Evolutionary conservation across 257 asterid species (phyloP).

Genomic region (Voacanga thouarsii): DNA sequence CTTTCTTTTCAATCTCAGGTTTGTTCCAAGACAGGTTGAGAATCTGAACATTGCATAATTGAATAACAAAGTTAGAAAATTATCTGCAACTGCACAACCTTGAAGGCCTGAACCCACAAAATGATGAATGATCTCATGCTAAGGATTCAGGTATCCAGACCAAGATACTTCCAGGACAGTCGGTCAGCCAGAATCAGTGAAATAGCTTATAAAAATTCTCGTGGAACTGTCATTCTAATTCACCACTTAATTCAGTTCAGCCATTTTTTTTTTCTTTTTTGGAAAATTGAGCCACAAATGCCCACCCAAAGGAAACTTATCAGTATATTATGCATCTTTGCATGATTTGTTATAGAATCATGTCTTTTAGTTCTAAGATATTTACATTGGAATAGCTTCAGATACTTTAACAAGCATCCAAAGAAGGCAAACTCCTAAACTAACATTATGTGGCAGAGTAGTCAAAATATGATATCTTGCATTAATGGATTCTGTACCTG

Average conservation of each 20-base stretch:
- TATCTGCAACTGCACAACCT: not conserved
- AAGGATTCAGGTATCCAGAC: not conserved
- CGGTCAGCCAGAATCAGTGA: not conserved
- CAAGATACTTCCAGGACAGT: not conserved
- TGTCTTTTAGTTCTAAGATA: not conserved
- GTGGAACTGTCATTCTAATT: not conserved
- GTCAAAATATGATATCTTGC: not conserved
- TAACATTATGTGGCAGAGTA: not conserved
- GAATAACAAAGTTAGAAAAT: not conserved
- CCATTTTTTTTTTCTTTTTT: not conserved
- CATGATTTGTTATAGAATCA: not conserved
- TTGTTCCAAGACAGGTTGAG: slow-evolving; percentile 47
- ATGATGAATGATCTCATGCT: not conserved
- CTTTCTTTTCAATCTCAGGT: slow-evolving; percentile 39
- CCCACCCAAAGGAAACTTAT: not conserved
- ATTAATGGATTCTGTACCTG: slow-evolving; percentile 34
- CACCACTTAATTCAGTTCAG: not conserved
- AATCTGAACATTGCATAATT: slow-evolving; percentile 31
- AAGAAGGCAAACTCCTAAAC: not conserved
- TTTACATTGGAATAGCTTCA: not conserved
- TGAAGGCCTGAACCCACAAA: not conserved
- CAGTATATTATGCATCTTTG: not conserved
- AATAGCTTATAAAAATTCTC: not conserved
- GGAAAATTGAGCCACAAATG: not conserved
- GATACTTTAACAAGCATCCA: not conserved